These are phyloP conservation scores for Colletotrichum lupini DNA, from an alignment of 2,329 filamentous ascomycete species.

Conservation along the genomic window DNA sequence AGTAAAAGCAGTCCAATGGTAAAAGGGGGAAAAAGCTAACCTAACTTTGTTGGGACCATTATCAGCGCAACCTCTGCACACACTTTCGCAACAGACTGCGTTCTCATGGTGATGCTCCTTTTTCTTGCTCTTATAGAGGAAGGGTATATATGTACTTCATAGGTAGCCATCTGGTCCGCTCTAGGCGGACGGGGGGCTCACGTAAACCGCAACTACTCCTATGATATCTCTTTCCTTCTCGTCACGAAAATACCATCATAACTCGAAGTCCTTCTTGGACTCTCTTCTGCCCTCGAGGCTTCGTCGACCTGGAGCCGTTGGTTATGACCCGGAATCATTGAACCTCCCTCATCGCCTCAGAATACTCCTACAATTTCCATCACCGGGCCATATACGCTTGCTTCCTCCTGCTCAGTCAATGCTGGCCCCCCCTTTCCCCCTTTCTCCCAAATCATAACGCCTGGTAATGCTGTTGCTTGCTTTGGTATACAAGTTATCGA, in stretches of 20 bases:
- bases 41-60: too few species aligned
- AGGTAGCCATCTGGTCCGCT: not conserved
- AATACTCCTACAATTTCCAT: too few species aligned
- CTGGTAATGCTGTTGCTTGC: slow-evolving; percentile 6
- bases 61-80: too few species aligned
- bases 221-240: not conserved
- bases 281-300: not conserved
- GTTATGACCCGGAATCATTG: too few species aligned
- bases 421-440: not conserved
- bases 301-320: too few species aligned
- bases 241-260: not conserved
- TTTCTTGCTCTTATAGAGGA: not conserved
- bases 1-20: too few species aligned
- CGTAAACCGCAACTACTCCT: not conserved
- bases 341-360: too few species aligned
- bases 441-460: slow-evolving; percentile 10
- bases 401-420: not conserved
- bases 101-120: not conserved
- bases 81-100: too few species aligned
- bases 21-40: too few species aligned
- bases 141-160: not conserved
- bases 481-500: slow-evolving; percentile 19
- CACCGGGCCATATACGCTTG: not conserved
- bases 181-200: not conserved
- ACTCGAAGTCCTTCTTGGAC: not conserved